A percentile compares a stretch with the other conserved stretches of the same genome.
Evolutionary conservation across 2,329 filamentous ascomycete species (phyloP).

Genomic region (Neofusicoccum cordaticola): DNA sequence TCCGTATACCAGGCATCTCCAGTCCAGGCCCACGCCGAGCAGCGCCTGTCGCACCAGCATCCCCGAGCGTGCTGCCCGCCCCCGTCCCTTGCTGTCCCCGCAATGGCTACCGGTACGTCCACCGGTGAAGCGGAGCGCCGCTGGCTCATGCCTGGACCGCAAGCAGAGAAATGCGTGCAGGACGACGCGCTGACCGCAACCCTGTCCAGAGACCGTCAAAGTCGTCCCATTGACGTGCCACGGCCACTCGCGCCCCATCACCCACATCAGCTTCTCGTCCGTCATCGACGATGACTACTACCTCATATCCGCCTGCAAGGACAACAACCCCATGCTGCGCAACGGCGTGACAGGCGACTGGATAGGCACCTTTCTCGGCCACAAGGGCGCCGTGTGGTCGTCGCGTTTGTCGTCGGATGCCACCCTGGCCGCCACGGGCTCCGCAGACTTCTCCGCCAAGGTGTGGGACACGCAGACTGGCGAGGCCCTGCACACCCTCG

Average conservation of each 20-base stretch:
- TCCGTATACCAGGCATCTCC: not conserved
- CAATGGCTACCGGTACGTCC: slow-evolving; percentile 13
- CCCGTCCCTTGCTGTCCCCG: not conserved
- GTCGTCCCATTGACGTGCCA: slow-evolving; percentile 92
- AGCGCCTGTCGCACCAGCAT: not conserved
- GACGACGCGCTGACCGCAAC: slow-evolving; percentile 2
- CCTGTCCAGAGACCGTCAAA: slow-evolving; percentile 43
- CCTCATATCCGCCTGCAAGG: slow-evolving; percentile 93
- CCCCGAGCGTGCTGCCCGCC: not conserved
- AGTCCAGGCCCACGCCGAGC: not conserved
- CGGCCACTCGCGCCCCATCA: slow-evolving; percentile 87
- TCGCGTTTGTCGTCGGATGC: slow-evolving; percentile 86
- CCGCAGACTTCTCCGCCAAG: slow-evolving; percentile 93
- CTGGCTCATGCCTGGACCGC: not conserved
- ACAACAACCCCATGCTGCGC: slow-evolving; percentile 97
- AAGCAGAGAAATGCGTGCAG: not conserved
- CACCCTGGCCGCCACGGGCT: slow-evolving; percentile 83
- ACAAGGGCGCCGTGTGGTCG: slow-evolving; percentile 98
- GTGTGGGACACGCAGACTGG: slow-evolving; percentile 97
- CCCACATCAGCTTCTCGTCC: slow-evolving; percentile 85
- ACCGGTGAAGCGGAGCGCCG: not conserved
- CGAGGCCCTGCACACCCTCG: slow-evolving; percentile 79
- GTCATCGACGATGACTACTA: slow-evolving; percentile 85
- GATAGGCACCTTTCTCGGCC: slow-evolving; percentile 97
- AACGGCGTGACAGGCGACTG: slow-evolving; percentile 95